Evolutionary conservation across 768 basidiomycete genomes (phyloP), one percentile per base, ranked within the genome.

Genomic region (Suillus subaureus): DNA sequence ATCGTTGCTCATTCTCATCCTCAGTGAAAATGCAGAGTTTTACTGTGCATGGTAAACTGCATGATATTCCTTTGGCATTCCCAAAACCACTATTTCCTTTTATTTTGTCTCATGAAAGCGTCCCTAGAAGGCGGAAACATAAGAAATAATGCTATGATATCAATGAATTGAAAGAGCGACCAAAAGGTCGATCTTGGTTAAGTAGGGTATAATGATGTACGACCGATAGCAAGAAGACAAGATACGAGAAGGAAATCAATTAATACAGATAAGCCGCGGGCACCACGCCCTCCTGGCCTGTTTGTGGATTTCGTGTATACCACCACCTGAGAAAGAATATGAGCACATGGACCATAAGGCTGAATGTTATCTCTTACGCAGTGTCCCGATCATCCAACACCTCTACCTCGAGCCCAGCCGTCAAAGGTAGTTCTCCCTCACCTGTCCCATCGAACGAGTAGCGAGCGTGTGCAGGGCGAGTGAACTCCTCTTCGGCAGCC

Each of bases 201-300:
- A 76, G 75, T 74, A 75, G 79, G 75, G 78, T 77, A 79, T 77
- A 77, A 75, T 64, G 64, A 65, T 68, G 55, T 70, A 68, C 64
- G 74, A 67, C 66, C 71, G 71, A 73, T 71, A 75, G 69, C 67
- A 72, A 76, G 70, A 74, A 28, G 56, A 74, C 67, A 74, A 69
- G 54, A 69, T 66, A 66, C 60, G 66, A 63, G 42, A 74, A 73
- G 74, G 69, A 65, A 60, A 76, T 57, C 61, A 68, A 71, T 86
- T 83, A 94, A 80, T 93, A 94, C 79, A 94, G 82, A 83, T 96
- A 98, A 64, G 93, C 88, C 49, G 94, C 92, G 11, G 96, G 96
- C 60, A 97, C 92, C 39, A 96, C 92, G 15, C 96, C 96, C 79
- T 96, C 93, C 58, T 82, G 85, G 11, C 94, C 92, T 56, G 90